Evolutionary conservation across 2,329 filamentous ascomycete species (phyloP), one percentile per base, ranked within the genome.

Genomic region (Bipolaris zeicola): DNA sequence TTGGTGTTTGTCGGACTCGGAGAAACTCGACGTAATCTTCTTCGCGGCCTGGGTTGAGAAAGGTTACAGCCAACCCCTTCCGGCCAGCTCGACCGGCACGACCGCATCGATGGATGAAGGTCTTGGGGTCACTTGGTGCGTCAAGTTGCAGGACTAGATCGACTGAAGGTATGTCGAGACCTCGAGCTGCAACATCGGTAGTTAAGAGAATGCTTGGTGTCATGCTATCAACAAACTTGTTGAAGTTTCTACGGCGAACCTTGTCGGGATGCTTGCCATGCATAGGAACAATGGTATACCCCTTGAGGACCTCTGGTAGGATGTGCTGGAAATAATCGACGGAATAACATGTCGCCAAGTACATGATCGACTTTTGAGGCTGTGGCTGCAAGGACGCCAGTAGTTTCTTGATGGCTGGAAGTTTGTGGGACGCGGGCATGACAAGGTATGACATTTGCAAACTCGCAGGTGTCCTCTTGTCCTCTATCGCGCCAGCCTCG

Each of bases 251-350:
- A 61, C 92, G 87, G 55, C 95, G 89, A 6, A 96, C 91, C 66
- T 92, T 92, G 4, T 92, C 87, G 2, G 91, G 89, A 62, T 96
- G 91, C 75, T 98, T 97, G 34, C 95, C 95, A 70, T 99, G 95
- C 0, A 99, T 81, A 0, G 93, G 89, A 6, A 96, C 84, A 3
- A 96, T 79, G 0, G 85, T 80, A 68, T 91, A 91, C 1, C 83
- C 68, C 1, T 89, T 89, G 0, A 99, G 79, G 5, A 97, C 78
- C 2, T 83, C 77, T 0, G 91, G 90, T 1, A 99, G 81, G 5
- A 96, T 81, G 64, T 92, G 85, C 58, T 93, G 87, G 73, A 96
- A 96, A 77, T 98, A 98, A 75, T 98, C 94, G 58, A 99, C 95
- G 0, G 91, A 90, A 31, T 92, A 93, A 74, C 95, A 97, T 2